A percentile compares a stretch with the other conserved stretches of the same genome.
Evolutionary conservation across 1,139 yeast genomes (phyloP).

Genomic region (Taphrina populina): DNA sequence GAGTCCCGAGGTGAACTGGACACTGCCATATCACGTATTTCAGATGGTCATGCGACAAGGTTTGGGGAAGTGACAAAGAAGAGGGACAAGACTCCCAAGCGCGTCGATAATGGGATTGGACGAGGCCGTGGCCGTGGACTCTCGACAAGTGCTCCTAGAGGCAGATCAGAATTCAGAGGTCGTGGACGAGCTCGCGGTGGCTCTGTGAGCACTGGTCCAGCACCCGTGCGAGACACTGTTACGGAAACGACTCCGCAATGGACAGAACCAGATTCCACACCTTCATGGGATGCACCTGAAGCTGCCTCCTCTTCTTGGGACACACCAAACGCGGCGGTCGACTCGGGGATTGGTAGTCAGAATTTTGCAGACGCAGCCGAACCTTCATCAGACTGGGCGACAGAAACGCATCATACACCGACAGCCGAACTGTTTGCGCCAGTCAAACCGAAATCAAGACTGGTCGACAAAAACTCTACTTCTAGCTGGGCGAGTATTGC

Average conservation of each 20-base stretch:
- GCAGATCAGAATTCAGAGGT: conserved; percentile 21
- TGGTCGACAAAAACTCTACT: conserved; percentile 26
- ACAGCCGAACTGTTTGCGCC: conserved; percentile 2
- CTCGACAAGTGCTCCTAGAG: conserved; percentile 29
- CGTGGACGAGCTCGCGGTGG: conserved; percentile 29
- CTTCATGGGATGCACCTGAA: conserved; percentile 11
- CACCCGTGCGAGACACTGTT: conserved; percentile 15
- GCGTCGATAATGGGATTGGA: conserved; percentile 22
- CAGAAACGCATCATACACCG: no score
- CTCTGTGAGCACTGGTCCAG: conserved; percentile 8
- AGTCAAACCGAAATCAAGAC: conserved; percentile 26
- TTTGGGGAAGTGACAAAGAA: conserved; percentile 32
- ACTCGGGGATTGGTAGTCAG: no score
- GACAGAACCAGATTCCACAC: conserved; percentile 1
- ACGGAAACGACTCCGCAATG: conserved; percentile 14
- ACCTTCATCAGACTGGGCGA: conserved; percentile 1
- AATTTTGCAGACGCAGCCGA: background rate
- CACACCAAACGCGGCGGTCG: background rate
- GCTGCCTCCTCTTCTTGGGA: background rate
- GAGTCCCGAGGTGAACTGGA: conserved; percentile 32
- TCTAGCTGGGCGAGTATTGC: conserved; percentile 32
- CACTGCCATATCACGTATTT: conserved; percentile 24
- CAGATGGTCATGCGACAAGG: conserved; percentile 25
- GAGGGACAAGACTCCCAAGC: conserved; percentile 26
- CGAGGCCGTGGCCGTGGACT: conserved; percentile 32